Evolutionary conservation across 2,329 filamentous ascomycete species (phyloP).

Genomic region (Xylariomycetidae sp.): DNA sequence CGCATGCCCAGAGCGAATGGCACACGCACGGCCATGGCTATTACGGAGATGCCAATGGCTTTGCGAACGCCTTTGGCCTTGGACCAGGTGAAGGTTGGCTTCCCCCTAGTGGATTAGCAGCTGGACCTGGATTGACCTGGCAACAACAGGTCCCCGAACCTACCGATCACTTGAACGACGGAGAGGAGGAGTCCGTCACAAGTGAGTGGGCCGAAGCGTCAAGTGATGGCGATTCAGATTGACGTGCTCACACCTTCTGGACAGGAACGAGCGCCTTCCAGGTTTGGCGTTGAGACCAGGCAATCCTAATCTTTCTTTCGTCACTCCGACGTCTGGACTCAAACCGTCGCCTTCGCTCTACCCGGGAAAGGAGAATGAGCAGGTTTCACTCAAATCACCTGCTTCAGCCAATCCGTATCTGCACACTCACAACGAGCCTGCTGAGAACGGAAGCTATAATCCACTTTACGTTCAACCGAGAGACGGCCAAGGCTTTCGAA

Average conservation of each 20-base stretch:
- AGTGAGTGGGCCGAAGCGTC: too few species aligned
- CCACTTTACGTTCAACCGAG: slow-evolving; percentile 28
- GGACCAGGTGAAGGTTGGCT: slow-evolving; percentile 22
- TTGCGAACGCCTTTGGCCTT: slow-evolving; percentile 10
- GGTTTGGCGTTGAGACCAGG: slow-evolving; percentile 31
- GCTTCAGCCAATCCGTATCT: slow-evolving; percentile 23
- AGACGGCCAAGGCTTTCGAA: slow-evolving; percentile 23
- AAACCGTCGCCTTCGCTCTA: slow-evolving; percentile 21
- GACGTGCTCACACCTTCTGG: slow-evolving; percentile 16
- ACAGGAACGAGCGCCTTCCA: slow-evolving; percentile 31
- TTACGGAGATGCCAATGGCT: slow-evolving; percentile 11
- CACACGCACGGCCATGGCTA: slow-evolving; percentile 21
- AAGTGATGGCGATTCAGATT: slow-evolving; percentile 19
- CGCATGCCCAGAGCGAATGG: slow-evolving; percentile 15
- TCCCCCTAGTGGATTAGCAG: too few species aligned
- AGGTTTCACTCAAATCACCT: slow-evolving; percentile 17
- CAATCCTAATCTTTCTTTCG: slow-evolving; percentile 32
- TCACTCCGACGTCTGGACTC: slow-evolving; percentile 20
- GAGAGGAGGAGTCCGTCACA: too few species aligned
- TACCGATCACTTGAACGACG: too few species aligned
- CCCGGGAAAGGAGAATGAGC: slow-evolving; percentile 28
- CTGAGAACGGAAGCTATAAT: slow-evolving; percentile 24
- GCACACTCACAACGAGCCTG: slow-evolving; percentile 17
- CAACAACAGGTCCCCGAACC: too few species aligned
- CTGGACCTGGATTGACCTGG: too few species aligned